A percentile compares a stretch with the other conserved stretches of the same genome.
Conservation (phyloP, 1,284 basidiomycete genomes). For the Trichosporon sp. region DNA sequence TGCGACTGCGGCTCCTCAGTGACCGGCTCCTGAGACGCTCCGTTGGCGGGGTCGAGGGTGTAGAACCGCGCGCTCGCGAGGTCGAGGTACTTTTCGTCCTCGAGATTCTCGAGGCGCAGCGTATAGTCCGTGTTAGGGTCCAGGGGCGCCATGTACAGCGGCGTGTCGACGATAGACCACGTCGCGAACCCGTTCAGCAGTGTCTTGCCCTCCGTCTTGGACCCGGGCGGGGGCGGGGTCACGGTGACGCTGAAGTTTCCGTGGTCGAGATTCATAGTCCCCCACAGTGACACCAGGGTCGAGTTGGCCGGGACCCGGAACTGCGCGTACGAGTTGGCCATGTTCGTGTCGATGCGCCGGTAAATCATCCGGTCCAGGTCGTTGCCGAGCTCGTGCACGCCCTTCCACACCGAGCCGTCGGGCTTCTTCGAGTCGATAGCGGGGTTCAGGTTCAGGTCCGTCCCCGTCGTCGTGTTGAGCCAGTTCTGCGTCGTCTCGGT, state of each 20-base stretch:
- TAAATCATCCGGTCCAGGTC: background rate
- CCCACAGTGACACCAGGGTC: background rate
- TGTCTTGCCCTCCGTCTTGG: background rate
- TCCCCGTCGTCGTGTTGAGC: background rate
- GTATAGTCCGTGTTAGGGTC: constrained; percentile 1
- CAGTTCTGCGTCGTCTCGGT: background rate
- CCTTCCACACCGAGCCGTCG: background rate
- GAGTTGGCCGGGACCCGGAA: background rate
- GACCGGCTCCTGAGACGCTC: background rate
- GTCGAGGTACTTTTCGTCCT: background rate
- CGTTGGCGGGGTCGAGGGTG: background rate
- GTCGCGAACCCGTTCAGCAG: constrained; percentile 1
- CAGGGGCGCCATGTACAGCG: background rate
- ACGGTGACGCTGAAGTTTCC: constrained; percentile 7
- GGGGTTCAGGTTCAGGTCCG: background rate
- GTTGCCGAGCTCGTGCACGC: background rate
- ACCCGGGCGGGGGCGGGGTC: background rate
- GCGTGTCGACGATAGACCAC: background rate
- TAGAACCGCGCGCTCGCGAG: constrained; percentile 5
- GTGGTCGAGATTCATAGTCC: constrained; percentile 2
- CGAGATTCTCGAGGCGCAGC: background rate
- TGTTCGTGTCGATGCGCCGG: constrained; percentile 3
- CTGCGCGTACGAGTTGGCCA: background rate
- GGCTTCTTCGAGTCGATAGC: background rate
- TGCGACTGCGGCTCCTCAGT: background rate